Percentiles rank a stretch among this genome's conserved stretches.
These are phyloP conservation scores for Paraphaeosphaeria minitans DNA, from an alignment of 2,329 filamentous ascomycete genomes.

Conservation along the genomic window DNA sequence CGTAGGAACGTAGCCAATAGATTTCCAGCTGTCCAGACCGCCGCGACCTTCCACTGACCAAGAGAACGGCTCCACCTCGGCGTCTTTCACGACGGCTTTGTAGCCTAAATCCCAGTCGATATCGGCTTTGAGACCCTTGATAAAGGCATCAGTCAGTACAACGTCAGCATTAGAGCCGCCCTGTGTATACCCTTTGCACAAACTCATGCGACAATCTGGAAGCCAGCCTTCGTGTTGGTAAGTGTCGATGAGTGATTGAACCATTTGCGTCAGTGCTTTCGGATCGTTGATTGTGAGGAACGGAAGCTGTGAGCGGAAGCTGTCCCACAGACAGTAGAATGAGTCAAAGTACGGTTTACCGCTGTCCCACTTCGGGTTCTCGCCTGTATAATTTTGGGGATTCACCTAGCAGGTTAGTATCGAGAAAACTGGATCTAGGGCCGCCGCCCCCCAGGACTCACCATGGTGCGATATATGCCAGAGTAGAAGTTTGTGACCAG, in stretches of 20 bases:
- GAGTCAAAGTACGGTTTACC: conserved; percentile 52
- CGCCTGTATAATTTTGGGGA: conserved; percentile 53
- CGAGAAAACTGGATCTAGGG: neutral
- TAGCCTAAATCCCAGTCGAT: conserved; percentile 40
- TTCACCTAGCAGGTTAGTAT: conserved; percentile 29
- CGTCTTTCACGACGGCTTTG: conserved; percentile 38
- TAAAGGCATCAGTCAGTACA: conserved; percentile 68
- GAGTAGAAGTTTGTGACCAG: conserved; percentile 50
- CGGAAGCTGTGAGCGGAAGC: conserved; percentile 59
- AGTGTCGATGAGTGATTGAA: conserved; percentile 71
- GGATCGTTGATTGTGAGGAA: conserved; percentile 72
- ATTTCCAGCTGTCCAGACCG: conserved; percentile 39
- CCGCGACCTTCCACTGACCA: conserved; percentile 41
- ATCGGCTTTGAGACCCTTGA: conserved; percentile 64
- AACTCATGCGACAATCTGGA: conserved; percentile 65
- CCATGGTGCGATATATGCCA: conserved; percentile 49
- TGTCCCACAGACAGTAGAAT: conserved; percentile 64
- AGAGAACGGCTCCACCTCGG: conserved; percentile 39
- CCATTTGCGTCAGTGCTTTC: conserved; percentile 65
- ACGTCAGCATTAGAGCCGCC: conserved; percentile 76
- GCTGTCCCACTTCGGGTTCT: conserved; percentile 51
- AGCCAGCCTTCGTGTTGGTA: conserved; percentile 73
- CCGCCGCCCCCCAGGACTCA: neutral
- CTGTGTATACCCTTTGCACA: conserved; percentile 65
- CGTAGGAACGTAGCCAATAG: conserved; percentile 41